These are phyloP conservation scores for Spathaspora sp. DNA, from an alignment of 1,139 yeast genomes.

Conservation along the genomic window DNA sequence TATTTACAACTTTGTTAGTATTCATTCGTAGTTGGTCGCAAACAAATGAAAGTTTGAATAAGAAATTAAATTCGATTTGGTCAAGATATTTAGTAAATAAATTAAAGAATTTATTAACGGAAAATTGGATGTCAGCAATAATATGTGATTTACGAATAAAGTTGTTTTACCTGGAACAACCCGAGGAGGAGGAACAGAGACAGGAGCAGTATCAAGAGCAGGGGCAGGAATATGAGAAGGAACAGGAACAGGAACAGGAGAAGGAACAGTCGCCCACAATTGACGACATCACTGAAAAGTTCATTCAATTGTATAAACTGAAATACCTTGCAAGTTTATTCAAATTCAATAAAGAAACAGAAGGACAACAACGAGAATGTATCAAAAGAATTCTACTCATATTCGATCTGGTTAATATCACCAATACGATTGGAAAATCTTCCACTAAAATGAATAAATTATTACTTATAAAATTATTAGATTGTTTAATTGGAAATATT, in stretches of 20 bases:
- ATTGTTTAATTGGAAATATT: conserved; percentile 26
- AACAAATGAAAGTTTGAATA: conserved; percentile 14
- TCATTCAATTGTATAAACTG: not conserved
- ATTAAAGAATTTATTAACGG: conserved; percentile 18
- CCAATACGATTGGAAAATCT: not conserved
- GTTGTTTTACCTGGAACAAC: conserved; percentile 18
- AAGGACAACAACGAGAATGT: conserved; percentile 1
- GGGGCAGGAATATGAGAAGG: too few species aligned
- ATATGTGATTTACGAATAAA: conserved; percentile 19
- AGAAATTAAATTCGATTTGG: conserved; percentile 19
- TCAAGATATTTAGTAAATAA: conserved; percentile 17
- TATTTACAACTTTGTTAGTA: conserved; percentile 19
- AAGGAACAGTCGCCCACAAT: not conserved
- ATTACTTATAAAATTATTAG: conserved; percentile 30
- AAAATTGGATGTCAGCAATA: conserved; percentile 19
- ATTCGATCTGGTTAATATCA: conserved; percentile 15
- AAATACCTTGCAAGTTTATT: not conserved
- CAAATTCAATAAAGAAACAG: conserved; percentile 4
- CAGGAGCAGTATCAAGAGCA: not conserved
- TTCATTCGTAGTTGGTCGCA: conserved; percentile 14
- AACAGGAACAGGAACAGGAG: not conserved
- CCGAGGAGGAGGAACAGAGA: not conserved
- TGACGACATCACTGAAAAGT: conserved; percentile 8
- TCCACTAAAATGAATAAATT: conserved; percentile 27
- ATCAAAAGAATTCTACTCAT: conserved; percentile 14